These are phyloP conservation scores for Epicoccum nigrum DNA, from an alignment of 2,329 filamentous ascomycete species.

Conservation along the genomic window DNA sequence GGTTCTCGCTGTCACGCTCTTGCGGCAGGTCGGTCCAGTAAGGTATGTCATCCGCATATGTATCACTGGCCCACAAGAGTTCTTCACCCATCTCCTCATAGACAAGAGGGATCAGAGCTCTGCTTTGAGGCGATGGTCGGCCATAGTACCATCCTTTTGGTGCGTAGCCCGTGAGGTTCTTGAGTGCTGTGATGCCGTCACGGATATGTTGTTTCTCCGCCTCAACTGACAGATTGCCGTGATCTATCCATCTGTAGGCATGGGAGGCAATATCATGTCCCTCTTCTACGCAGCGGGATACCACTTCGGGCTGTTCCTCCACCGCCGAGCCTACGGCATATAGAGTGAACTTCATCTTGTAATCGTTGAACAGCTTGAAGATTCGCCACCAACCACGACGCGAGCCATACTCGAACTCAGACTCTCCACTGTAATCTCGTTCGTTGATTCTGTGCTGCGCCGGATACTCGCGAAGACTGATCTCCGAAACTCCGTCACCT, in stretches of 20 bases:
- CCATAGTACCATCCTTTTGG: constrained; percentile 60
- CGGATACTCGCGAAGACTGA: constrained; percentile 46
- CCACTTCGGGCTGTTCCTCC: constrained; percentile 57
- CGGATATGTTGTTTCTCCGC: constrained; percentile 56
- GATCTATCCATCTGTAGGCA: constrained; percentile 60
- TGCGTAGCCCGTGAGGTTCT: constrained; percentile 9
- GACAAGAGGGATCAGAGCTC: constrained; percentile 11
- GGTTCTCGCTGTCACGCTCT: constrained; percentile 50
- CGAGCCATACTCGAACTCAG: constrained; percentile 60
- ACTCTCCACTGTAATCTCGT: constrained; percentile 55
- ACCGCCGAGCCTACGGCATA: constrained; percentile 59
- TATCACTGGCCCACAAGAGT: constrained; percentile 58
- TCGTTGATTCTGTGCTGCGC: constrained; percentile 48
- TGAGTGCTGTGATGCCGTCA: constrained; percentile 3
- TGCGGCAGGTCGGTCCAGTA: constrained; percentile 62
- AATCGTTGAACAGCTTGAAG: constrained; percentile 56
- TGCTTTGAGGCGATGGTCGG: constrained; percentile 50
- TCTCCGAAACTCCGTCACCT: constrained; percentile 43
- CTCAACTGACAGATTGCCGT: constrained; percentile 54
- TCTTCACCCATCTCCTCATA: constrained; percentile 57
- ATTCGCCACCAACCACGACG: constrained; percentile 59
- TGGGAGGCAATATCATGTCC: constrained; percentile 60
- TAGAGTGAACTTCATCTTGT: constrained; percentile 58
- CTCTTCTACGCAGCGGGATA: constrained; percentile 54
- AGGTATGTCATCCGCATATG: constrained; percentile 62